These are phyloP conservation scores for Penicillium sp. DNA, from an alignment of 2,329 filamentous ascomycete species.

Conservation along the genomic window DNA sequence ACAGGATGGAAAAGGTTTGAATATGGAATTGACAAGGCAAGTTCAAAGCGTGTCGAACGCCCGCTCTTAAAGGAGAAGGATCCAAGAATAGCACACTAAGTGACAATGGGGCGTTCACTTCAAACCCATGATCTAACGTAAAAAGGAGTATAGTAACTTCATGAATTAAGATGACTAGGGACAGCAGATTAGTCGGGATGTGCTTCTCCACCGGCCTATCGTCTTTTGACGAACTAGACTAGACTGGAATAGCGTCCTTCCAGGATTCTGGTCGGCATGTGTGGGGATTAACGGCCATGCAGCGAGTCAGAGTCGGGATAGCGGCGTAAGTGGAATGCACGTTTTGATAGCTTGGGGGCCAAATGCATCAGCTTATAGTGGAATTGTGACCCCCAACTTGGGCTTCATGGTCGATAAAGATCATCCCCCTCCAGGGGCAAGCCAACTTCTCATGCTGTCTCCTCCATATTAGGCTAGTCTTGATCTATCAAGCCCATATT, in stretches of 20 bases:
- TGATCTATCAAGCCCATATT: background rate
- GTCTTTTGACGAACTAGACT: conserved; percentile 3
- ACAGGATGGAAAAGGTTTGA: background rate
- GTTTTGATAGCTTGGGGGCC: conserved; percentile 1
- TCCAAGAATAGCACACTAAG: background rate
- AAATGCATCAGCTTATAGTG: background rate
- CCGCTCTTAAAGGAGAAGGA: background rate
- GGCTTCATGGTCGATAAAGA: background rate
- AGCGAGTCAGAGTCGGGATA: background rate
- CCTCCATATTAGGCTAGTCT: background rate
- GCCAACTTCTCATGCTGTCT: background rate
- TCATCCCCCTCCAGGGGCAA: background rate
- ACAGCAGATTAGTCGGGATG: background rate
- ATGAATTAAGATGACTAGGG: background rate
- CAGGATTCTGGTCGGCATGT: background rate
- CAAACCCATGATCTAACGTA: background rate
- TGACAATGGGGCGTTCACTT: background rate
- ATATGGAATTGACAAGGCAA: background rate
- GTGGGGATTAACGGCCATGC: background rate
- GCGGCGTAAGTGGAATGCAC: background rate
- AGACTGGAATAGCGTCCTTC: background rate
- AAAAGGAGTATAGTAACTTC: background rate
- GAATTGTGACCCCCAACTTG: background rate
- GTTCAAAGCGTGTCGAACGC: background rate
- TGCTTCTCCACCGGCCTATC: background rate